A percentile compares a stretch with the other conserved stretches of the same genome.
phyloP scores from a whole-genome alignment of 805 yeast species.

The Yamadazyma nakazawae region DNA sequence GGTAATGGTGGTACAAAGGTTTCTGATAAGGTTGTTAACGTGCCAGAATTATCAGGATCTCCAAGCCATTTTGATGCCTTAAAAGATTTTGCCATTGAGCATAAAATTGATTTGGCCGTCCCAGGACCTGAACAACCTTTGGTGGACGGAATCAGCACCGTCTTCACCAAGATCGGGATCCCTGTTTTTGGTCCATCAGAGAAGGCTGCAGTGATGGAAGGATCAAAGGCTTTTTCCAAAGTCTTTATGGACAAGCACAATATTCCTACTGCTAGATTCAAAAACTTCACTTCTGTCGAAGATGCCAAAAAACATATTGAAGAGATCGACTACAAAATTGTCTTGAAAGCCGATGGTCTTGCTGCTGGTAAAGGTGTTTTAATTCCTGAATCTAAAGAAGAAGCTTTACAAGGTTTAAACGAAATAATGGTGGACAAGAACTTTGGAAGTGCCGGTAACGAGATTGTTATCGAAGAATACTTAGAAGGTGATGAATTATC shows the following conservation, averaged over 20 bases:
- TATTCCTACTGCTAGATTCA: slow-evolving; percentile 92
- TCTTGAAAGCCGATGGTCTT: slow-evolving; percentile 94
- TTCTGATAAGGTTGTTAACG: slow-evolving; percentile 58
- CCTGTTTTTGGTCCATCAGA: slow-evolving; percentile 97
- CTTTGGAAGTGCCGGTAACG: slow-evolving; percentile 91
- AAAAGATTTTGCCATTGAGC: slow-evolving; percentile 68
- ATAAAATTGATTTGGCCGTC: slow-evolving; percentile 68
- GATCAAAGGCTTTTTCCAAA: slow-evolving; percentile 92
- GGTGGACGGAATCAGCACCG: slow-evolving; percentile 83
- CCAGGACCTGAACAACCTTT: slow-evolving; percentile 99
- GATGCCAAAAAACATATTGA: slow-evolving; percentile 71
- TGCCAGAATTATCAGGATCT: slow-evolving; percentile 59
- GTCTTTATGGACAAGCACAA: slow-evolving; percentile 87
- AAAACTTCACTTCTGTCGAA: slow-evolving; percentile 74
- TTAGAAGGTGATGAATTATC: slow-evolving; percentile 97
- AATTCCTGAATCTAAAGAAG: slow-evolving; percentile 80
- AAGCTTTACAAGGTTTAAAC: slow-evolving; percentile 79
- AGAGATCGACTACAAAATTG: slow-evolving; percentile 68
- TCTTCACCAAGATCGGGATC: slow-evolving; percentile 77
- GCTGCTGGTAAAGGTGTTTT: slow-evolving; percentile 99
- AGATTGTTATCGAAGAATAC: slow-evolving; percentile 91
- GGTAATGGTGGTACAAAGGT: slow-evolving; percentile 91
- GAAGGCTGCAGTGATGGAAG: slow-evolving; percentile 91
- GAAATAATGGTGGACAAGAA: slow-evolving; percentile 86
- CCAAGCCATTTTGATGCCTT: slow-evolving; percentile 66